A percentile compares a stretch with the other conserved stretches of the same genome.
Evolutionary conservation across 352 stramenopile genomes (phyloP).

Genomic region (Phytophthora sansomeana): DNA sequence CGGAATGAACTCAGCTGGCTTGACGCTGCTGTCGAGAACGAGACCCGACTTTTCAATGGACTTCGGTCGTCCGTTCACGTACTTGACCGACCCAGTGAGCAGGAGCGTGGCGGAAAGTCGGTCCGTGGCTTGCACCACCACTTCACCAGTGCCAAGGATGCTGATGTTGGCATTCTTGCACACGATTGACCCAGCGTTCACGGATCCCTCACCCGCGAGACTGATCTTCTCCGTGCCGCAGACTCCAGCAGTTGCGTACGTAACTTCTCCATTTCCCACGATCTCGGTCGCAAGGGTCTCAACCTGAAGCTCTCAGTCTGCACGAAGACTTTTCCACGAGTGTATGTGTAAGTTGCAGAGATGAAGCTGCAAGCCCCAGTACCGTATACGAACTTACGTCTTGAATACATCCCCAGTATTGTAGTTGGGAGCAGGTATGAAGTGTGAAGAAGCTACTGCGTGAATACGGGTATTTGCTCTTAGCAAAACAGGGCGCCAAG

Average conservation of each 20-base stretch:
- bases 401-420: too few relatives aligned
- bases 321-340: conserved; percentile 36
- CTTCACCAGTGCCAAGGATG: conserved; percentile 50
- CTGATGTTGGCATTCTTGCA: conserved; percentile 48
- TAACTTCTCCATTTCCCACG: conserved; percentile 43
- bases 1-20: conserved; percentile 17
- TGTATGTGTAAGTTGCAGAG: too few relatives aligned
- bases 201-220: conserved; percentile 42
- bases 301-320: conserved; percentile 24
- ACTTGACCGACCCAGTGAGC: conserved; percentile 47
- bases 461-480: too few relatives aligned
- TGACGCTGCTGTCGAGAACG: conserved; percentile 26
- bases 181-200: conserved; percentile 51
- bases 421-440: too few relatives aligned
- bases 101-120: conserved; percentile 37
- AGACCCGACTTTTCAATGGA: conserved; percentile 39
- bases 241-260: conserved; percentile 42
- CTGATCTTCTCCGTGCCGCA: conserved; percentile 42
- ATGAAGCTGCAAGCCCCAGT: too few relatives aligned
- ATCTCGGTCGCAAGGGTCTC: conserved; percentile 35
- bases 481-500: background rate
- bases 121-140: conserved; percentile 50
- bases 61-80: conserved; percentile 42
- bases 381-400: too few relatives aligned
- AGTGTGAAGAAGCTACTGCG: too few relatives aligned